Base-by-base conservation (phyloP, 176 grass and related monocot genomes). In the Oryza punctata region DNA sequence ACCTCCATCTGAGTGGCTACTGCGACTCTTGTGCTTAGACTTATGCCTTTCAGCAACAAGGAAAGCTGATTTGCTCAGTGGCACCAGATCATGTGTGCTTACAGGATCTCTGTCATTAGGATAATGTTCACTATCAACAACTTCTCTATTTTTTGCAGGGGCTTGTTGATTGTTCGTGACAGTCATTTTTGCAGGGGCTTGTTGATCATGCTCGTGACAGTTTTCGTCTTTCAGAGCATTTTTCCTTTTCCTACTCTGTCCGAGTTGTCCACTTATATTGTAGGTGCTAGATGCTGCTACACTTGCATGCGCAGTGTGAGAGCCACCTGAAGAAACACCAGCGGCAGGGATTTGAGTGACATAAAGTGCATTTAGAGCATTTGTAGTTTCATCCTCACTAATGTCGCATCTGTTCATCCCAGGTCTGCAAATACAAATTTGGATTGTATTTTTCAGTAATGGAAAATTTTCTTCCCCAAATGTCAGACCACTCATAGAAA, bases 381-480 rank as follows among this genome's bases (percentile, higher is more conserved):
- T 41, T 85, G 94, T 96, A 37, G 94, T 96, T 85, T 93, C 86
- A 78, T 96, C 86, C 80, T 93, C 88, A 75, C 80, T 80, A 64
- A 96, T 77, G 47, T 93, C 91, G 73, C 91, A 96, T 29, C 81
- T 87, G 80, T 97, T 97, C 94, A 80, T 86, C 68, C 94, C 85
- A 70, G 91, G 91, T 52, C 94, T 97, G 77, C 80, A 89, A 74
- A 90, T 9, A 80, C 21, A 80, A 80, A 78, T 71, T 86, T 81
- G 16, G 73, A 49, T 69, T 63, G 16, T 68, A 18, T 30, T 15
- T 77, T 65, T 69, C 25, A 86, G 45, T 45, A 73, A 71, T 16
- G 15, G 41, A 37, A 72, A 87, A 35, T 29, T 43, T 23, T 69
- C 12, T 30, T 66, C 57, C 65, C 32, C 26, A 78, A 92, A 49